Evolutionary conservation across 1,139 yeast genomes (phyloP), one percentile per base, ranked within the genome.

Genomic region (Kodamaea sp.): DNA sequence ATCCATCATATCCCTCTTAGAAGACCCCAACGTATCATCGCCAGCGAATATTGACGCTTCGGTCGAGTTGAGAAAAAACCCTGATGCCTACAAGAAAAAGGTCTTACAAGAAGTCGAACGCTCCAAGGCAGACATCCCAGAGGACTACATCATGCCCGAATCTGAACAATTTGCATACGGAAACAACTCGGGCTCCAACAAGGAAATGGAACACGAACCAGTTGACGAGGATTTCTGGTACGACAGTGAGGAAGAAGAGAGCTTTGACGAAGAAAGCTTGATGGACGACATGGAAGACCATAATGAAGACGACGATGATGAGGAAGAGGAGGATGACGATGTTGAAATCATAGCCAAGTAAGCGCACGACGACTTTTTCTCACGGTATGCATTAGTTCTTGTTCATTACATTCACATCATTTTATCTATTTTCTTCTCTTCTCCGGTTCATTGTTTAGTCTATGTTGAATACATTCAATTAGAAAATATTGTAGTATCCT

Each of bases 31-130:
- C 61, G 87, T 83, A 34, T 78, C 81, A 38, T 85, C 95, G 5
- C 97, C 98, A 4, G 98, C 98, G 6, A 92, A 92, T 59, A 92
- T 92, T 32, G 97, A 92, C 57, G 98, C 98, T 7, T 88, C 96
- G 15, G 89, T 90, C 18, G 89, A 87, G 52, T 89, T 88, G 76
- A 75, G 95, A 51, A 87, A 87, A 55, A 80, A 85, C 61, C 83
- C 86, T 15, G 89, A 82, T 20, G 83, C 80, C 37, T 92, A 88
- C 63, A 80, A 80, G 56, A 80, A 78, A 57, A 80, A 85, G 57
- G 95, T 90, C 6, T 71, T 75, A 42, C 78, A 78, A 48, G 97
- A 88, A 55, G 97, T 92, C 28, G 88, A 82, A 46, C 76, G 87
- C 48, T 84, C 95, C 25, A 84, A 82, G 56, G 76, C 77, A 39